Conservation (phyloP, 169 alveolate species). For the Eimeria falciformis region DNA sequence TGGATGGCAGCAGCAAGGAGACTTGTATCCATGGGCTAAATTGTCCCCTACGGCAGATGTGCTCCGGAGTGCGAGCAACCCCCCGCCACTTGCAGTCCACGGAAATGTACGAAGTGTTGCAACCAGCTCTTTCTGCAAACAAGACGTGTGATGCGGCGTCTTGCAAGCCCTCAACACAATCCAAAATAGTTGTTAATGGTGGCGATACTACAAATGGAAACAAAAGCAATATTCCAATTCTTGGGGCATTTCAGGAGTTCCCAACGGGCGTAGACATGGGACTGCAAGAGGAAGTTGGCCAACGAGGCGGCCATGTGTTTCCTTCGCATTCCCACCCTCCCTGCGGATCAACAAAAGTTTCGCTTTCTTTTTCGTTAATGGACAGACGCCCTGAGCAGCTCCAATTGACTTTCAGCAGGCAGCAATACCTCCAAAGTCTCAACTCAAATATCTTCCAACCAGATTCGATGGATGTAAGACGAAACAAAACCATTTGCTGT, state of each 20-base stretch:
- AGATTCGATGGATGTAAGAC: not conserved
- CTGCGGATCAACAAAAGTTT: not conserved
- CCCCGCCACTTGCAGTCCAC: constrained; percentile 9
- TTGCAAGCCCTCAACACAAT: not conserved
- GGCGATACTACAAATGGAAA: not conserved
- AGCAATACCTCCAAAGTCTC: constrained; percentile 23
- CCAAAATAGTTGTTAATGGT: not conserved
- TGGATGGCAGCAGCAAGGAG: constrained; percentile 2
- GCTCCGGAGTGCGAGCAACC: not conserved
- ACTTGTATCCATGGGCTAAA: not conserved
- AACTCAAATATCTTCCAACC: constrained; percentile 7
- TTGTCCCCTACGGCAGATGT: not conserved
- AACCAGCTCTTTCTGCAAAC: not conserved
- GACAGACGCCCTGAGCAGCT: not conserved
- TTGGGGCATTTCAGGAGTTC: not conserved
- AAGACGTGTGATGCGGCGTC: no score
- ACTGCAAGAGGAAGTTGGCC: not conserved
- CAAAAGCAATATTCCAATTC: not conserved
- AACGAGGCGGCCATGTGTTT: not conserved
- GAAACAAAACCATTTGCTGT: not conserved
- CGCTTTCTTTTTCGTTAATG: not conserved
- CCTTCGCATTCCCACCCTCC: not conserved
- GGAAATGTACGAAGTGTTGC: constrained; percentile 39
- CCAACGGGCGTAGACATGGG: not conserved
- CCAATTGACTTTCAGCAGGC: constrained; percentile 27